A percentile compares a stretch with the other conserved stretches of the same genome.
These are phyloP conservation scores for Diplodia sapinea DNA, from an alignment of 2,329 filamentous ascomycete genomes.

Conservation along the genomic window DNA sequence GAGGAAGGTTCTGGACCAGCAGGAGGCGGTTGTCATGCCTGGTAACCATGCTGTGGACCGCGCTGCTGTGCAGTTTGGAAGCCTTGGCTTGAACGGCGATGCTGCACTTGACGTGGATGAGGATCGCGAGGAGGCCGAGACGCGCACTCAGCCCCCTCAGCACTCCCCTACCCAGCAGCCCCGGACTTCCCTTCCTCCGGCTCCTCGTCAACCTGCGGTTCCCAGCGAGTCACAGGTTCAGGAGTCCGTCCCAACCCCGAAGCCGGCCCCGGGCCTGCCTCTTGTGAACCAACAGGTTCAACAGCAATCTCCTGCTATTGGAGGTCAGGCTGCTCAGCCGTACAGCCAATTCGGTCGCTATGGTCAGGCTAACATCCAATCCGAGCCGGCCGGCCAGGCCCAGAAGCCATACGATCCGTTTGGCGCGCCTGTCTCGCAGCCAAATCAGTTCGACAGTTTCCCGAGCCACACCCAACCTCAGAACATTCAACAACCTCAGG, in stretches of 20 bases:
- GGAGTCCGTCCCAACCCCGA: conserved; percentile 56
- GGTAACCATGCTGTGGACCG: conserved; percentile 94
- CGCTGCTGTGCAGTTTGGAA: conserved; percentile 93
- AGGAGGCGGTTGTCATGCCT: conserved; percentile 98
- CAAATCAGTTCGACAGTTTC: conserved; percentile 55
- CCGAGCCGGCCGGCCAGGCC: conserved; percentile 65
- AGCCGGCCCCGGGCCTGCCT: conserved; percentile 67
- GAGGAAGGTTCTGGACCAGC: conserved; percentile 87
- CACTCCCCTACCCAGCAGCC: conserved; percentile 89
- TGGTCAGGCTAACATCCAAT: conserved; percentile 63
- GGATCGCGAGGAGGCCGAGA: conserved; percentile 93
- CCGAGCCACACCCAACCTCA: conserved; percentile 59
- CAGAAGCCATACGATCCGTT: conserved; percentile 92
- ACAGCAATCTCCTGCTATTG: conserved; percentile 52
- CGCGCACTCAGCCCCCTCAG: conserved; percentile 87
- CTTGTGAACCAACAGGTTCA: conserved; percentile 59
- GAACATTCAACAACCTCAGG: conserved; percentile 62
- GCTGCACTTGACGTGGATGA: conserved; percentile 77
- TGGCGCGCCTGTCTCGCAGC: conserved; percentile 68
- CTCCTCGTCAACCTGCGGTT: conserved; percentile 53
- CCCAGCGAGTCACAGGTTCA: conserved; percentile 49
- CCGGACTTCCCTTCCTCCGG: conserved; percentile 83
- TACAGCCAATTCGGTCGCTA: conserved; percentile 74
- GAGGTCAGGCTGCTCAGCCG: conserved; percentile 54
- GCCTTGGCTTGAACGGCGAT: conserved; percentile 83